A percentile compares a stretch with the other conserved stretches of the same genome.
phyloP scores from a whole-genome alignment of 1,284 basidiomycete species.

The Thelephora terrestris region DNA sequence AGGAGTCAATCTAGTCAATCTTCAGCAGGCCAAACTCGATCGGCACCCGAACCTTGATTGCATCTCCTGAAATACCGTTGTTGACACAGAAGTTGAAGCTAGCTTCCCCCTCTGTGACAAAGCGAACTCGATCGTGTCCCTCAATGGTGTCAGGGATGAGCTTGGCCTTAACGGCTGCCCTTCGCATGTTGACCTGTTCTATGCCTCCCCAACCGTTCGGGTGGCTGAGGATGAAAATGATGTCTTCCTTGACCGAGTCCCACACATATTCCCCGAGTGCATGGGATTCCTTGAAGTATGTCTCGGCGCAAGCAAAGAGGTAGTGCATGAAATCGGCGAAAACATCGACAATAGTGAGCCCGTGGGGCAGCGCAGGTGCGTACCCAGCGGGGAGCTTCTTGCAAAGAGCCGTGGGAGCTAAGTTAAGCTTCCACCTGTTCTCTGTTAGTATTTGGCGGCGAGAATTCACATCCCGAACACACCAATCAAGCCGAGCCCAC shows the following conservation, averaged over 20 bases:
- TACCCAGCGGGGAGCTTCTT: constrained; percentile 18
- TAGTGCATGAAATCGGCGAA: constrained; percentile 45
- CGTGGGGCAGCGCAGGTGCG: constrained; percentile 35
- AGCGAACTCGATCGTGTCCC: constrained; percentile 28
- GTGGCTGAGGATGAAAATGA: constrained; percentile 30
- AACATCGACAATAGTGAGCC: constrained; percentile 35
- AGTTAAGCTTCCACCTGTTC: constrained; percentile 50
- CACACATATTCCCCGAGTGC: constrained; percentile 31
- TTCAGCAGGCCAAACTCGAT: not conserved
- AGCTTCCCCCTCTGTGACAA: constrained; percentile 43
- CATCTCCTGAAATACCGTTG: constrained; percentile 25
- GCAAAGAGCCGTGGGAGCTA: constrained; percentile 29
- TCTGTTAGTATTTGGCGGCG: not conserved
- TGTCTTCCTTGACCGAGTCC: constrained; percentile 22
- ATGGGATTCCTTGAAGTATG: constrained; percentile 40
- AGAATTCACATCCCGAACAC: constrained; percentile 5
- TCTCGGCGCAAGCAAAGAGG: constrained; percentile 31
- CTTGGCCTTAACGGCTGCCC: constrained; percentile 25
- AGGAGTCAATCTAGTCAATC: not conserved
- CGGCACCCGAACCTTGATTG: constrained; percentile 15
- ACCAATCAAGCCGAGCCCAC: constrained; percentile 43
- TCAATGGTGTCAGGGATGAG: constrained; percentile 20
- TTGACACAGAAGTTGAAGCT: constrained; percentile 36
- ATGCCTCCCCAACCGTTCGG: constrained; percentile 36
- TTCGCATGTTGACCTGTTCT: constrained; percentile 30